phyloP scores from a whole-genome alignment of 192 early-diverging fungal species.

The Globomyces pollinis-pini region DNA sequence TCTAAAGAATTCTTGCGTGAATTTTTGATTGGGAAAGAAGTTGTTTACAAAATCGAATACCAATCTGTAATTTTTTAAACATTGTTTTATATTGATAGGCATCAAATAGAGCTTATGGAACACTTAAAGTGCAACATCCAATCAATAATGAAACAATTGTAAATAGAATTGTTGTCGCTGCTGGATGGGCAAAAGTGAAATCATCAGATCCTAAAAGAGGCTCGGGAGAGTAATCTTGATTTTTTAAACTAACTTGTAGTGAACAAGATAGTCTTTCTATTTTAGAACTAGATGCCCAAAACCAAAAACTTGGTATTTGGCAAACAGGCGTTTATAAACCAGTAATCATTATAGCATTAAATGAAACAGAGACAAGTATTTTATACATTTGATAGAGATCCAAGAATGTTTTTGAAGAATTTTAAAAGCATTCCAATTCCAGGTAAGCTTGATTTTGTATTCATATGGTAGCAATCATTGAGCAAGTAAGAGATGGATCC shows the following conservation, averaged over 20 bases:
- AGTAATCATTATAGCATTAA: constrained; percentile 10
- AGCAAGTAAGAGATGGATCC: constrained; percentile 89
- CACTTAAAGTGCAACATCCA: constrained; percentile 32
- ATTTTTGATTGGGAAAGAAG: constrained; percentile 81
- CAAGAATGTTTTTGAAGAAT: constrained; percentile 49
- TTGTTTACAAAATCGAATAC: constrained; percentile 74
- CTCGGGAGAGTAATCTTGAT: not conserved
- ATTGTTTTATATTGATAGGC: too few species aligned
- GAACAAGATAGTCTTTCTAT: constrained; percentile 41
- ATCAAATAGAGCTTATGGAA: constrained; percentile 47
- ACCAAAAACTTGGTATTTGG: constrained; percentile 73
- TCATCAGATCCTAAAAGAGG: not conserved
- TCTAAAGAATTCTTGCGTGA: constrained; percentile 84
- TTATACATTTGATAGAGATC: constrained; percentile 38
- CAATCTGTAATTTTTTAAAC: too few species aligned
- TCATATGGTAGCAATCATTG: constrained; percentile 59
- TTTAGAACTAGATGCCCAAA: constrained; percentile 68
- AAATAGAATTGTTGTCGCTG: constrained; percentile 61
- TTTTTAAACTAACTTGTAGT: constrained; percentile 18
- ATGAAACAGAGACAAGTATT: constrained; percentile 1
- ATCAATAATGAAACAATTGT: constrained; percentile 57
- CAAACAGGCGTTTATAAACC: constrained; percentile 12
- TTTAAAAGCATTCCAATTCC: constrained; percentile 10
- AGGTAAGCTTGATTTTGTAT: not conserved
- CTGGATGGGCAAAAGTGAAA: constrained; percentile 81